Conservation (phyloP, 2,329 filamentous ascomycete genomes). For the Fusarium marasasianum region DNA sequence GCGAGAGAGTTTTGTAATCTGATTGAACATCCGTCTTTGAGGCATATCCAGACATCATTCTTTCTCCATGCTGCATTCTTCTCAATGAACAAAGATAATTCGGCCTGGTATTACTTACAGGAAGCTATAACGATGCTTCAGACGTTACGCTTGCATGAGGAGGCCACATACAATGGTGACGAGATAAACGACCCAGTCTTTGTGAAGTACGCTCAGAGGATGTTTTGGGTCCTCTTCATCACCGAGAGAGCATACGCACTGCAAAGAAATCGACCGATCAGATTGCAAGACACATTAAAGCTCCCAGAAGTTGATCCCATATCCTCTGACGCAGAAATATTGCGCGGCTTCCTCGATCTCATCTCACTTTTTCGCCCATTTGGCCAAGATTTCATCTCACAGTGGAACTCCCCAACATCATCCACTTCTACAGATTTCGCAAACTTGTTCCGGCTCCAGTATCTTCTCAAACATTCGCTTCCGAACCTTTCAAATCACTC, state of each 20-base stretch:
- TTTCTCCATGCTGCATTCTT: conserved; percentile 46
- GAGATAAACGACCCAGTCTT: neutral
- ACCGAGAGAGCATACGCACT: conserved; percentile 47
- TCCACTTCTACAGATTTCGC: neutral
- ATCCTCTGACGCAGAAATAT: conserved; percentile 38
- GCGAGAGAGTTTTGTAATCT: conserved; percentile 38
- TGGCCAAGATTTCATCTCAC: conserved; percentile 40
- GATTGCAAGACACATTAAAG: conserved; percentile 36
- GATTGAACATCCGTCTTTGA: conserved; percentile 42
- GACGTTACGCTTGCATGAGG: conserved; percentile 43
- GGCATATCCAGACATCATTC: conserved; percentile 46
- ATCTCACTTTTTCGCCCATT: conserved; percentile 42
- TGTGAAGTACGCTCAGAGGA: conserved; percentile 36
- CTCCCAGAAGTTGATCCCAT: conserved; percentile 31
- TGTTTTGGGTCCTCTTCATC: conserved; percentile 46
- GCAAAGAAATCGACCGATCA: conserved; percentile 44
- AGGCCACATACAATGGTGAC: conserved; percentile 32
- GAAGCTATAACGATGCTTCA: conserved; percentile 46
- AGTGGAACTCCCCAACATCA: conserved; percentile 40
- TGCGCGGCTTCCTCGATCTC: conserved; percentile 46
- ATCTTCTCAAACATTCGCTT: conserved; percentile 14
- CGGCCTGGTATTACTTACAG: conserved; percentile 47
- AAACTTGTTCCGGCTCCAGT: conserved; percentile 13
- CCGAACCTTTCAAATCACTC: conserved; percentile 18
- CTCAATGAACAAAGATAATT: conserved; percentile 45